Evolutionary conservation across 2,329 filamentous ascomycete species (phyloP).

Genomic region (Botrytis byssoidea): DNA sequence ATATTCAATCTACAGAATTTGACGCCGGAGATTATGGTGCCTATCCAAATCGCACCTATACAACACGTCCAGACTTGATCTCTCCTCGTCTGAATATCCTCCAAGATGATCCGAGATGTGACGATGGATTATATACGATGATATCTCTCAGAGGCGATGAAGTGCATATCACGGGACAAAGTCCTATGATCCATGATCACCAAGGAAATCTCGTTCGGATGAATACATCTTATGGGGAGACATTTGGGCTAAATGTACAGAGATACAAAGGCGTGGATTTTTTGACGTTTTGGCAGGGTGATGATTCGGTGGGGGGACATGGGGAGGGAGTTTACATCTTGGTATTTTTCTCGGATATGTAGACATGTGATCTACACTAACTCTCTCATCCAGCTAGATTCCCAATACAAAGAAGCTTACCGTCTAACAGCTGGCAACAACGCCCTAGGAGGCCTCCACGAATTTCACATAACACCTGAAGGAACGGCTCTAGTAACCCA

Average conservation of each 20-base stretch:
- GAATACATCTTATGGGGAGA: slow-evolving; percentile 24
- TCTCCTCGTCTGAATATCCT: slow-evolving; percentile 25
- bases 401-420: slow-evolving; percentile 10
- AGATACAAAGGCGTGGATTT: slow-evolving; percentile 45
- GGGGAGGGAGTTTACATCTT: slow-evolving; percentile 4
- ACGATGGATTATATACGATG: slow-evolving; percentile 25
- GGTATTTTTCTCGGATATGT: background rate
- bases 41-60: slow-evolving; percentile 41
- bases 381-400: background rate
- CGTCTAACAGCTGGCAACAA: slow-evolving; percentile 36
- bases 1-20: slow-evolving; percentile 31
- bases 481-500: slow-evolving; percentile 45
- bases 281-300: slow-evolving; percentile 49
- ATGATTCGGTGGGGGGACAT: slow-evolving; percentile 2
- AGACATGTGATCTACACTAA: background rate
- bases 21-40: slow-evolving; percentile 40
- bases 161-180: slow-evolving; percentile 20
- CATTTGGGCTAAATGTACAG: slow-evolving; percentile 32
- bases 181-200: slow-evolving; percentile 27
- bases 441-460: slow-evolving; percentile 49
- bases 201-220: slow-evolving; percentile 27
- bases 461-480: slow-evolving; percentile 45
- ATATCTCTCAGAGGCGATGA: slow-evolving; percentile 25
- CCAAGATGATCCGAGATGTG: slow-evolving; percentile 18
- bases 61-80: slow-evolving; percentile 35